phyloP scores from a whole-genome alignment of 805 yeast genomes.

The Saturnispora kantuleensis region DNA sequence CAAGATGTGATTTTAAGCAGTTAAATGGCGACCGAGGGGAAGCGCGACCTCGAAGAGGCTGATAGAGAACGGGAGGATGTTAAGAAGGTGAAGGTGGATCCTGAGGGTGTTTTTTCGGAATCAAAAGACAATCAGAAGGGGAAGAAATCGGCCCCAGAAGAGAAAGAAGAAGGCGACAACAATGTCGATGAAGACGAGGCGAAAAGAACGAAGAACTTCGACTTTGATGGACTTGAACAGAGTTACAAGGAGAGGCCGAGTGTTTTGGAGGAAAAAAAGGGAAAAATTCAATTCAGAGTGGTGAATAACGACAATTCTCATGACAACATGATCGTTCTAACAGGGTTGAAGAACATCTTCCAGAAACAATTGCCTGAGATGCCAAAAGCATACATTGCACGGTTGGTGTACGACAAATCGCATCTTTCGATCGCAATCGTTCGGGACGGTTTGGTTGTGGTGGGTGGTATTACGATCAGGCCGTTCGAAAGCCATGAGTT shows the following conservation, averaged over 20 bases:
- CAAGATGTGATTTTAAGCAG: not conserved
- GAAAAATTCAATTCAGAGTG: slow-evolving; percentile 88
- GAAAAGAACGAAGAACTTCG: slow-evolving; percentile 37
- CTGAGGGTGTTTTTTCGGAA: slow-evolving; percentile 6
- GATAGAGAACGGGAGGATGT: slow-evolving; percentile 12
- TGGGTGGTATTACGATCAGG: slow-evolving; percentile 94
- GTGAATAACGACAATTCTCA: slow-evolving; percentile 88
- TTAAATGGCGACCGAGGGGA: not conserved
- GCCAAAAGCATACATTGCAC: slow-evolving; percentile 95
- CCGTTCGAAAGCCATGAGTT: slow-evolving; percentile 86
- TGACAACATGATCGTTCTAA: slow-evolving; percentile 83
- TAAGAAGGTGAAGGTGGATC: slow-evolving; percentile 14
- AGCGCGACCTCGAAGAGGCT: not conserved
- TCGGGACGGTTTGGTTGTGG: slow-evolving; percentile 86
- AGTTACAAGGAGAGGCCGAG: slow-evolving; percentile 89
- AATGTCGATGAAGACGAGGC: slow-evolving; percentile 31
- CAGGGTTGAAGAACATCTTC: slow-evolving; percentile 91
- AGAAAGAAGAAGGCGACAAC: slow-evolving; percentile 21
- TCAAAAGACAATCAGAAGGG: not conserved
- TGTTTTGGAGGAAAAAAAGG: slow-evolving; percentile 87
- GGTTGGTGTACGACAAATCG: slow-evolving; percentile 88
- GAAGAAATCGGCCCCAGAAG: slow-evolving; percentile 19
- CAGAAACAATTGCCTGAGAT: slow-evolving; percentile 96
- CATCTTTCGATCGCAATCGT: slow-evolving; percentile 96
- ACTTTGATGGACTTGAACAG: slow-evolving; percentile 69